These are phyloP conservation scores for Ogataea hybrid DNA, from an alignment of 1,139 yeast species.

Conservation along the genomic window DNA sequence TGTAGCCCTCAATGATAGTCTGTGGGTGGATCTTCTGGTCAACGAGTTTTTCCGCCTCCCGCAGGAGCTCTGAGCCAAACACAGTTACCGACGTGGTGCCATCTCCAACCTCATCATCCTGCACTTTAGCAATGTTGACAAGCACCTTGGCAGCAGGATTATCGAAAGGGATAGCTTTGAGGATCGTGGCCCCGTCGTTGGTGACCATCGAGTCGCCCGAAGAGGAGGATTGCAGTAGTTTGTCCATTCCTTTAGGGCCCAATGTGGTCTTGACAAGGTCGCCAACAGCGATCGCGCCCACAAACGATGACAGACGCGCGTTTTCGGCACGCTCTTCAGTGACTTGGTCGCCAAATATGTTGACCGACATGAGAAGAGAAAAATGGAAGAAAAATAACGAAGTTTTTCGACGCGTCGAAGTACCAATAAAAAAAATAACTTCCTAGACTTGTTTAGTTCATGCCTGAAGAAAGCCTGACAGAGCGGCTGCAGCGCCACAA, in stretches of 20 bases:
- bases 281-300: slow-evolving; percentile 98
- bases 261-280: slow-evolving; percentile 93
- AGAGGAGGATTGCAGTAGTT: slow-evolving; percentile 82
- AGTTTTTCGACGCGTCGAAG: slow-evolving; percentile 9
- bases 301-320: slow-evolving; percentile 95
- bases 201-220: slow-evolving; percentile 80
- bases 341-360: slow-evolving; percentile 95
- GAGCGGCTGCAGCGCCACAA: slow-evolving; percentile 30
- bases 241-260: slow-evolving; percentile 99
- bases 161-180: slow-evolving; percentile 91
- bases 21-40: slow-evolving; percentile 97
- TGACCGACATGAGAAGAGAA: slow-evolving; percentile 55
- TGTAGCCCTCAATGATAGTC: slow-evolving; percentile 92
- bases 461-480: slow-evolving; percentile 8
- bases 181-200: slow-evolving; percentile 97
- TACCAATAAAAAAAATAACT: not conserved
- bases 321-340: slow-evolving; percentile 97
- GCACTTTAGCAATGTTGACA: slow-evolving; percentile 94
- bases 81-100: slow-evolving; percentile 99
- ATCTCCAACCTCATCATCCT: slow-evolving; percentile 98
- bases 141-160: slow-evolving; percentile 98
- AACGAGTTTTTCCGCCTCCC: slow-evolving; percentile 93
- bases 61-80: slow-evolving; percentile 81
- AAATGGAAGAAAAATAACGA: not conserved
- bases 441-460: slow-evolving; percentile 1